Conservation (phyloP, 305 asterid genomes). For the Plantago lanceolata region DNA sequence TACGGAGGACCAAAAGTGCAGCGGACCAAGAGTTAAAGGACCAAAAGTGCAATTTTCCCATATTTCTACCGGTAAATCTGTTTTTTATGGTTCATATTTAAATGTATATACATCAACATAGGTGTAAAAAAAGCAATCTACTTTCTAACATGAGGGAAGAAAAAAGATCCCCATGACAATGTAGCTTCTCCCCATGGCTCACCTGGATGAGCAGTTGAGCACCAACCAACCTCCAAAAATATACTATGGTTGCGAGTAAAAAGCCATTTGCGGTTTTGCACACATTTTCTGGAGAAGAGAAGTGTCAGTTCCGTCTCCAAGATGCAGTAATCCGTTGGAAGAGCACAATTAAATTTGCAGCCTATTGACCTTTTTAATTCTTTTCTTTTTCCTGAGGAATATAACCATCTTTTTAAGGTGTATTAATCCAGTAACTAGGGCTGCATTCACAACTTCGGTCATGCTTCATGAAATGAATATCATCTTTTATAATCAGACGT, state of each 20-base stretch:
- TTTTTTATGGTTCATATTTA: not conserved
- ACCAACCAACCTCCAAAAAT: not conserved
- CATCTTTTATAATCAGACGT: not conserved
- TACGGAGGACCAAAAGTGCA: too few species aligned
- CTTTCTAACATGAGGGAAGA: not conserved
- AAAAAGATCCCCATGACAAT: slow-evolving; percentile 3
- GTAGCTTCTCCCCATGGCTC: not conserved
- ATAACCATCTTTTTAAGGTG: slow-evolving; percentile 1
- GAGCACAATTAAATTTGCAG: not conserved
- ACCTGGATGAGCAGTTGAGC: too few species aligned
- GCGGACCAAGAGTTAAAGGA: too few species aligned
- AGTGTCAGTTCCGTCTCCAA: not conserved
- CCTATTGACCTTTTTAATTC: too few species aligned
- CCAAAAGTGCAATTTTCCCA: too few species aligned
- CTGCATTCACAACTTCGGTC: not conserved
- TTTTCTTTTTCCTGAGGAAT: too few species aligned
- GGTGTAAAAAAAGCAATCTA: not conserved
- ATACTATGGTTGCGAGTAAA: not conserved
- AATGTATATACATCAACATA: too few species aligned
- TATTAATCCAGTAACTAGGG: not conserved
- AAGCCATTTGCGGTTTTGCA: not conserved
- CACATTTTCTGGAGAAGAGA: not conserved
- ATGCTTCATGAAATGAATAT: slow-evolving; percentile 5
- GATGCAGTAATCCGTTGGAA: not conserved
- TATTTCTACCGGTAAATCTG: too few species aligned